phyloP scores from a whole-genome alignment of 768 basidiomycete genomes.

The Serendipita sp. region DNA sequence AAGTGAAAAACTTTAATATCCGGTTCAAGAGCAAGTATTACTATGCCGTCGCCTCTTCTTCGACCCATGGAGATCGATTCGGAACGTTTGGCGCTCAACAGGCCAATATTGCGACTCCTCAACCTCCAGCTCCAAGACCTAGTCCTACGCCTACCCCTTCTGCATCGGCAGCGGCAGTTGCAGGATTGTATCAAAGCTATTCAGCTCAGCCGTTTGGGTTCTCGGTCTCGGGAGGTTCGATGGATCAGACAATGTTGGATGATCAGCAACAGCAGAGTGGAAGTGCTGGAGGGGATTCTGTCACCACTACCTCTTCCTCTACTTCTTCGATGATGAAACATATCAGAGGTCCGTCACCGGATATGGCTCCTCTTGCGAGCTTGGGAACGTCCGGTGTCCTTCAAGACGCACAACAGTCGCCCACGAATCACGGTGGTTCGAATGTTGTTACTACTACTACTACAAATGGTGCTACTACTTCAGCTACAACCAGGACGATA shows the following conservation, averaged over 20 bases:
- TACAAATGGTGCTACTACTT: too few species aligned
- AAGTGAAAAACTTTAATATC: constrained; percentile 46
- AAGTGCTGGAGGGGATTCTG: neutral
- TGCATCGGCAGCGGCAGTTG: neutral
- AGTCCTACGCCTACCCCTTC: neutral
- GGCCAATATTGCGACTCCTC: neutral
- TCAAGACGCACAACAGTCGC: neutral
- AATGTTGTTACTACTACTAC: too few species aligned
- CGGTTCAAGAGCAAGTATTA: constrained; percentile 47
- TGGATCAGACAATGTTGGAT: neutral
- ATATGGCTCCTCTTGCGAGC: neutral
- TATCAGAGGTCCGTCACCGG: neutral
- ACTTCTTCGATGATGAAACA: neutral
- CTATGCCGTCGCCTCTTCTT: neutral
- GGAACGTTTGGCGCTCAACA: neutral
- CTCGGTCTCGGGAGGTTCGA: neutral
- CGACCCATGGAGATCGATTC: neutral
- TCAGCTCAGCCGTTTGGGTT: neutral
- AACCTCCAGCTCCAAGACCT: neutral
- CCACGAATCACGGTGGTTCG: neutral
- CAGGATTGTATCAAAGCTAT: neutral
- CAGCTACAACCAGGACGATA: too few species aligned
- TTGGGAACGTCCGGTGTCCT: neutral
- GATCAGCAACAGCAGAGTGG: too few species aligned
- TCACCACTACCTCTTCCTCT: too few species aligned